Conservation (phyloP, 2,329 filamentous ascomycete genomes). For the Colletotrichum phormii region DNA sequence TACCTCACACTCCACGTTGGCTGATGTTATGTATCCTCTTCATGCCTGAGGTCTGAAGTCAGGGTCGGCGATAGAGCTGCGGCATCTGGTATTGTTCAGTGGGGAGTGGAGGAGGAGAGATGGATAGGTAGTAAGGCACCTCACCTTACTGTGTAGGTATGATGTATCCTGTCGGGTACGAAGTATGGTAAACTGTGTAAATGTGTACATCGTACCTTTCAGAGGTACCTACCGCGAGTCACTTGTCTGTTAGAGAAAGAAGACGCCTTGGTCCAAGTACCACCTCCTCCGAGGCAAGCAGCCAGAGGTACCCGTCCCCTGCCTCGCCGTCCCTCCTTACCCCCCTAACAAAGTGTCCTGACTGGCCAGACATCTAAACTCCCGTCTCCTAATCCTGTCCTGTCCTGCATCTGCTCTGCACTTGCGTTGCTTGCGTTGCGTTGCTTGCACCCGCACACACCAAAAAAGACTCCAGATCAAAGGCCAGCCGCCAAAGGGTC, state of each 20-base stretch:
- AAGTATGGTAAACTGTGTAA: no score
- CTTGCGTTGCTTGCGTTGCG: background rate
- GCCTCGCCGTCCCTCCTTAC: background rate
- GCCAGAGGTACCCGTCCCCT: background rate
- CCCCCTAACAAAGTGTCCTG: conserved; percentile 6
- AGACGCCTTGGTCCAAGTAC: background rate
- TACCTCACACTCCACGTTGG: conserved; percentile 1
- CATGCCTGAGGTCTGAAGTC: background rate
- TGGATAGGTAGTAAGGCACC: background rate
- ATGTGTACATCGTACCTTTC: no score
- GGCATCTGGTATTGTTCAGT: background rate
- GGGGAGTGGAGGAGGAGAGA: background rate
- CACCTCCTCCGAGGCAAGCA: background rate
- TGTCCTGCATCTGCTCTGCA: conserved; percentile 5
- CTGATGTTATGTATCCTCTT: background rate
- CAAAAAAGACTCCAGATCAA: background rate
- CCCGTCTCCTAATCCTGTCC: background rate
- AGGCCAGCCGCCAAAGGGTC: background rate
- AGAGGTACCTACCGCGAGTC: background rate
- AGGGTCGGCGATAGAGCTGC: background rate
- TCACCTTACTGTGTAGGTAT: no score
- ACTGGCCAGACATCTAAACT: conserved; percentile 12
- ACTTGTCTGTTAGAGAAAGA: background rate
- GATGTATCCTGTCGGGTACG: no score
- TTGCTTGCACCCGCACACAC: conserved; percentile 6